Evolutionary conservation across 2,329 filamentous ascomycete genomes (phyloP), one percentile per base, ranked within the genome.

Genomic region (Colletotrichum incanum): DNA sequence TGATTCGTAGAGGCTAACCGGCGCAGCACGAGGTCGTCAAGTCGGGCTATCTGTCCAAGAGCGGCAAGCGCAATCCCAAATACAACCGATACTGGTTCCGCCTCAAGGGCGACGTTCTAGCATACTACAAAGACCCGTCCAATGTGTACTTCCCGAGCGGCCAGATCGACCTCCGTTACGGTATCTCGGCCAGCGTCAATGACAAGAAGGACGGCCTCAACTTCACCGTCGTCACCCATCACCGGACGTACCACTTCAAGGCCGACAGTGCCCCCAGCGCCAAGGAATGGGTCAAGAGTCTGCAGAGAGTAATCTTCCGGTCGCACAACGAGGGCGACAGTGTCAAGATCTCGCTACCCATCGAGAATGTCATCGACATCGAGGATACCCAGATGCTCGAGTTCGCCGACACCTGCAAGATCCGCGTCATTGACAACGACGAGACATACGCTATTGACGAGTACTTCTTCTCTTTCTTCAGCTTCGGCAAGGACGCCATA

Each of bases 391-490:
- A 94, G 68, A 94, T 98, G 84, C 89, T 97, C 67, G 94, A 97
- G 74, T 95, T 97, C 80, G 94, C 95, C 28, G 94, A 98, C 74
- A 98, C 96, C 0, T 93, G 97, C 84, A 98, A 97, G 82, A 92
- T 99, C 73, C 91, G 94, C 47, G 94, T 98, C 54, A 92, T 98
- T 68, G 95, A 98, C 78, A 97, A 95, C 75, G 94, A 96, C 75
- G 96, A 98, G 81, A 97, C 94, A 0, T 98, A 93, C 82, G 95
- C 95, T 3, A 94, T 98, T 74, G 96, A 99, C 77, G 96, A 99
- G 91, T 98, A 98, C 80, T 98, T 97, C 80, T 98, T 99, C 81
- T 96, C 95, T 0, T 98, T 98, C 82, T 98, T 98, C 80, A 93
- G 90, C 76, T 92, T 92, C 74, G 95, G 95, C 8, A 91, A 93